Evolutionary conservation across 2,329 filamentous ascomycete species (phyloP).

Genomic region (Pseudonectria foliicola): DNA sequence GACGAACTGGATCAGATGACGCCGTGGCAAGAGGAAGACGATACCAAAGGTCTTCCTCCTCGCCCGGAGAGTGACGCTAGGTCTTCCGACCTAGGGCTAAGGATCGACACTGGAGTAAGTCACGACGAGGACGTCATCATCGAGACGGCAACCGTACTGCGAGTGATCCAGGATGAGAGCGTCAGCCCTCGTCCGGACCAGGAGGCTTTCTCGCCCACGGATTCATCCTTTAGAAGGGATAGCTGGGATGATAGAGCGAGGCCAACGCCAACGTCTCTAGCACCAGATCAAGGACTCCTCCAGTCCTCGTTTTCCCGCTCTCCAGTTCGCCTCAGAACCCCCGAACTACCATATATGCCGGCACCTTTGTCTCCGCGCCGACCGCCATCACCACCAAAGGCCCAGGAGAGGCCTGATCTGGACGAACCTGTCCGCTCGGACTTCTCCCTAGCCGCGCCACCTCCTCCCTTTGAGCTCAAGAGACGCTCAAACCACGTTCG

Average conservation of each 20-base stretch:
- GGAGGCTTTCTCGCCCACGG: constrained; percentile 16
- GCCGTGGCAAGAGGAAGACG: constrained; percentile 39
- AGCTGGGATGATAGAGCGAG: constrained; percentile 17
- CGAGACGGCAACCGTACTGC: constrained; percentile 46
- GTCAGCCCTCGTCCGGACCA: constrained; percentile 12
- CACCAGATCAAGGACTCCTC: constrained; percentile 28
- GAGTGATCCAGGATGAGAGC: constrained; percentile 29
- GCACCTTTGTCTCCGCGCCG: constrained; percentile 63
- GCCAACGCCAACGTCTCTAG: constrained; percentile 17
- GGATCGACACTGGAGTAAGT: constrained; percentile 32
- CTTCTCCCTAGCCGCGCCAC: constrained; percentile 22
- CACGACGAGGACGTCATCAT: constrained; percentile 39
- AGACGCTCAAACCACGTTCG: constrained; percentile 37
- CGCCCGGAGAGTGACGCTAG: constrained; percentile 50
- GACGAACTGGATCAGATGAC: constrained; percentile 73
- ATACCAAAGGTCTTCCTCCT: constrained; percentile 71
- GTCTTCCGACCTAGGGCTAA: constrained; percentile 14
- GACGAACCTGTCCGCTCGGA: constrained; percentile 27
- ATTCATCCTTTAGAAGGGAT: constrained; percentile 15
- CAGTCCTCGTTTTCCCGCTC: constrained; percentile 50
- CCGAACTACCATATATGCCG: constrained; percentile 53
- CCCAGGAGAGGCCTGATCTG: constrained; percentile 13
- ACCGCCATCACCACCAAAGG: constrained; percentile 36
- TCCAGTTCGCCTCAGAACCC: constrained; percentile 25
- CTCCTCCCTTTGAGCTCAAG: constrained; percentile 4